Evolutionary conservation across 2,329 filamentous ascomycete genomes (phyloP).

Genomic region (Pseudocercospora vitis): DNA sequence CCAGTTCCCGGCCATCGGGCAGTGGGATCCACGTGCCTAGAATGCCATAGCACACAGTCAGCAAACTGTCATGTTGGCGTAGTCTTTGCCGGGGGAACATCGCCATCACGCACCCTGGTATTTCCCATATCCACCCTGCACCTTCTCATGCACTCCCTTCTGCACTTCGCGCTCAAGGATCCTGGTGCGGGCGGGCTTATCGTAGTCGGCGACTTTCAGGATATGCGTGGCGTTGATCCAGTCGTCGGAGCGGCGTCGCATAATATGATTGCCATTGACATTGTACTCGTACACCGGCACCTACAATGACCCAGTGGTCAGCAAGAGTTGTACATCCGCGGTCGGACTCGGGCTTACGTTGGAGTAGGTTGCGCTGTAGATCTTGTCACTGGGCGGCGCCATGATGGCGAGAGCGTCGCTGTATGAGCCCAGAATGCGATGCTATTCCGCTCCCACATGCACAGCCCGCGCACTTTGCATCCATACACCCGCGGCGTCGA

Average conservation of each 20-base stretch:
- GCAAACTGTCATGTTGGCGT: slow-evolving; percentile 11
- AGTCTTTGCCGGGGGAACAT: background rate
- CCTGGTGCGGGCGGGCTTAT: slow-evolving; percentile 91
- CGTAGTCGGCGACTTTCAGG: slow-evolving; percentile 92
- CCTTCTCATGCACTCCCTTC: slow-evolving; percentile 94
- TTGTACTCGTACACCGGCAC: slow-evolving; percentile 95
- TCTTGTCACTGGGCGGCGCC: slow-evolving; percentile 42
- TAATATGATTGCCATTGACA: slow-evolving; percentile 86
- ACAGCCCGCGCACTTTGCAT: too few species aligned
- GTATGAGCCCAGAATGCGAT: background rate
- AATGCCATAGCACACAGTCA: slow-evolving; percentile 10
- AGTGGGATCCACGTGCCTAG: slow-evolving; percentile 96
- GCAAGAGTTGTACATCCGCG: background rate
- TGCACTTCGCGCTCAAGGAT: slow-evolving; percentile 97
- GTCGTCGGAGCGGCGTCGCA: slow-evolving; percentile 88
- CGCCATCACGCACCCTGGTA: slow-evolving; percentile 69
- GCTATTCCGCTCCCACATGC: background rate
- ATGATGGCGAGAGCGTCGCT: slow-evolving; percentile 13
- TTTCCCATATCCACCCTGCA: slow-evolving; percentile 97
- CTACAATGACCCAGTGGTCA: slow-evolving; percentile 47
- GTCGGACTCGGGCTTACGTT: slow-evolving; percentile 32
- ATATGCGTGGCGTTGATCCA: slow-evolving; percentile 99
- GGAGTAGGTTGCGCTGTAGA: slow-evolving; percentile 67
- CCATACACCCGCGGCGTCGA: background rate
- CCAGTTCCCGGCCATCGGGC: slow-evolving; percentile 74